Base-by-base conservation (phyloP, 2,329 filamentous ascomycete genomes). In the Aspergillus sp. region DNA sequence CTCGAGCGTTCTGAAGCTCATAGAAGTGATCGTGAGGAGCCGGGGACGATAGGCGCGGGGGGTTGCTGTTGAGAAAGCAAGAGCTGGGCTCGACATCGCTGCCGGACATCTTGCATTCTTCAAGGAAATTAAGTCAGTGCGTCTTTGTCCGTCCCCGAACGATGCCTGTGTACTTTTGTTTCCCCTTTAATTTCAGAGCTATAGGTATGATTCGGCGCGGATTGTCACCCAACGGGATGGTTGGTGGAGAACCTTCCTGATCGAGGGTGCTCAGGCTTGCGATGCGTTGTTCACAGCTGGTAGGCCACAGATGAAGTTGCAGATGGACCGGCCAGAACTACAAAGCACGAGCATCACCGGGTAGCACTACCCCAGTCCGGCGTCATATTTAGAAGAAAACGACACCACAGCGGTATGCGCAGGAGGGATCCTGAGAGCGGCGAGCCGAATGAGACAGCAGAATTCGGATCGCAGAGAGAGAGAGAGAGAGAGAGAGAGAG, bases 61-160 rank as follows among this genome's bases (percentile, higher is more conserved):
- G 58, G 61, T 57, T 55, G 61, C 53, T 52, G 55, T 71, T 63
- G 59, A 66, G 60, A 56, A 62, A 57, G 60, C 67, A 65, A 65
- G 67, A 69, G 61, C 66, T 64, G 60, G 72, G 71, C 58, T 75
- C 67, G 64, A 69, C 64, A 68, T 71, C 64, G 62, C 65, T 66
- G 65, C 69, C 69, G 66, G 73, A 68, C 73, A 75, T 75, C 60
- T 70, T 73, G 72, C 66, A 68, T 67, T 57, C 65, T 66, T 63
- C 58, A 60, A 60, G 59, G 62, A 59, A 54, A 59, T 53, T 3
- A n/a, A 58, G 58, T 58, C 61, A 63, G 62, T 59, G 49, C 43
- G 44, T 54, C 46, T 45, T 42, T 48, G 50, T 52, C 26, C 30
- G 33, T 33, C 38, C 38, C 38, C 38, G 17, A 41, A 20, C n/a